Evolutionary conservation across 306 rosid genomes (phyloP).

Genomic region (Vigna unguiculata): DNA sequence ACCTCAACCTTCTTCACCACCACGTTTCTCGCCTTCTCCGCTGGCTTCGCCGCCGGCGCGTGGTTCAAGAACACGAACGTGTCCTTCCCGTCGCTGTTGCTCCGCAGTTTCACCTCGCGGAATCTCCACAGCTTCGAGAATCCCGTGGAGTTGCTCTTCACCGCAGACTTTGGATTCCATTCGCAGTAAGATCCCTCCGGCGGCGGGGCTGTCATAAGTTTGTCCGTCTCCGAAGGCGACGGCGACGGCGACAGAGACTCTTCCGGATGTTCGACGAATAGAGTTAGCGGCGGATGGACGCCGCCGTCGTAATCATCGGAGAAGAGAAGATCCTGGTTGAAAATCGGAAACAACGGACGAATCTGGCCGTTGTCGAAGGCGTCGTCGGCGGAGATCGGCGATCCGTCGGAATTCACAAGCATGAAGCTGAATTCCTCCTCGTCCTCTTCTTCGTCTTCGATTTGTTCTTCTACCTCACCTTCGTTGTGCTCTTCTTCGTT

Average conservation of each 20-base stretch:
- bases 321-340: slow-evolving; percentile 63
- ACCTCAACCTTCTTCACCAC: slow-evolving; percentile 35
- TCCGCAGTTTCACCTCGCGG: slow-evolving; percentile 64
- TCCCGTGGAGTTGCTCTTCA: slow-evolving; percentile 86
- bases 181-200: slow-evolving; percentile 68
- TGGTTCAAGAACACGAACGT: slow-evolving; percentile 69
- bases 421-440: slow-evolving; percentile 78
- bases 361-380: slow-evolving; percentile 76
- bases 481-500: neutral
- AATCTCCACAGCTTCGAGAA: slow-evolving; percentile 78
- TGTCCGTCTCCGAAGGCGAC: too few species aligned
- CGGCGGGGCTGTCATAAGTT: neutral
- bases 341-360: slow-evolving; percentile 70
- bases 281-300: slow-evolving; percentile 56
- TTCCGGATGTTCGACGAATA: slow-evolving; percentile 55
- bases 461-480: neutral
- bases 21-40: slow-evolving; percentile 28
- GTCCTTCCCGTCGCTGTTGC: slow-evolving; percentile 90
- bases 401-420: slow-evolving; percentile 57
- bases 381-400: slow-evolving; percentile 77
- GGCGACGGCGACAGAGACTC: slow-evolving; percentile 31
- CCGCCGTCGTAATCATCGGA: slow-evolving; percentile 43
- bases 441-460: neutral
- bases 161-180: slow-evolving; percentile 62
- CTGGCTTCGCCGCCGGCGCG: neutral